Conservation (phyloP, 176 grass and related monocot species). For the Bothriochloa decipiens region DNA sequence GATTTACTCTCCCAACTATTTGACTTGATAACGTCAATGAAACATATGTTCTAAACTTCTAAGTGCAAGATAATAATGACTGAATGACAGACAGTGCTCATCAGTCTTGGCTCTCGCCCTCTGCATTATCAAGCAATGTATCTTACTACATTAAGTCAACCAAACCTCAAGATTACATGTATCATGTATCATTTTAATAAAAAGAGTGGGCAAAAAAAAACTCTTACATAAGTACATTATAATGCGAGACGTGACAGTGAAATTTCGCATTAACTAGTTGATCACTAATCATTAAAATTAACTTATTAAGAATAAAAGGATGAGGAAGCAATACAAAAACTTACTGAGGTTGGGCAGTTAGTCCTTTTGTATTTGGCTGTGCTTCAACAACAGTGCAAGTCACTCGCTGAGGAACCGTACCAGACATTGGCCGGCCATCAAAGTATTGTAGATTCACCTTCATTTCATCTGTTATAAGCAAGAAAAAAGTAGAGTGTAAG, state of each 20-base stretch:
- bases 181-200: too few relatives aligned
- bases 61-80: too few relatives aligned
- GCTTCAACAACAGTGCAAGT: slow-evolving; percentile 94
- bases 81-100: too few relatives aligned
- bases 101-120: too few relatives aligned
- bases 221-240: background rate
- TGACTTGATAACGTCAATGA: too few relatives aligned
- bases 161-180: too few relatives aligned
- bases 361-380: slow-evolving; percentile 80
- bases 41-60: too few relatives aligned
- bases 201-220: too few relatives aligned
- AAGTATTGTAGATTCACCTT: slow-evolving; percentile 82
- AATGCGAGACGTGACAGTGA: background rate
- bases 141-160: too few relatives aligned
- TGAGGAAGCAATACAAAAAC: slow-evolving; percentile 36
- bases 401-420: slow-evolving; percentile 76
- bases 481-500: slow-evolving; percentile 7
- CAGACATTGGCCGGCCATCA: slow-evolving; percentile 87
- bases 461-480: slow-evolving; percentile 80
- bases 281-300: background rate
- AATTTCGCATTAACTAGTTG: slow-evolving; percentile 2
- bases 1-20: background rate
- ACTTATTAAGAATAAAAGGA: slow-evolving; percentile 22
- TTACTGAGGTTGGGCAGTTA: slow-evolving; percentile 92
- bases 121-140: too few relatives aligned